Conservation (phyloP, 2,329 filamentous ascomycete species). For the Aspergillus aculeatinus region DNA sequence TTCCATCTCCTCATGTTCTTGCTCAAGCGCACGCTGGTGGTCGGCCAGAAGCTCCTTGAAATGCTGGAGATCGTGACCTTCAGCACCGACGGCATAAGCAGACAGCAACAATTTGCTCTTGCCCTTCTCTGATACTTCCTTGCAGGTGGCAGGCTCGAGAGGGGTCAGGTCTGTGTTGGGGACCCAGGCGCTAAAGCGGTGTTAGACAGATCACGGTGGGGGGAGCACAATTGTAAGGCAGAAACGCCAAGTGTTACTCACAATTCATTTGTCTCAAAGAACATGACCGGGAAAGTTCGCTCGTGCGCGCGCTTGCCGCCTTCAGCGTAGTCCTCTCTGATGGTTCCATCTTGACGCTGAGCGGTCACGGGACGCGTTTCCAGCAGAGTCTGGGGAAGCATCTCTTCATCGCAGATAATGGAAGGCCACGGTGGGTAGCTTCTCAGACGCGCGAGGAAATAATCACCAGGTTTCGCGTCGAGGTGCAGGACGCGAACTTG, state of each 20-base stretch:
- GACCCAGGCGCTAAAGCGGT: constrained; percentile 74
- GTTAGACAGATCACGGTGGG: constrained; percentile 15
- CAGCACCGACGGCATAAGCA: constrained; percentile 77
- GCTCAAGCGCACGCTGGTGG: constrained; percentile 56
- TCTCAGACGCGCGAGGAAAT: constrained; percentile 90
- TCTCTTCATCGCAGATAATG: constrained; percentile 89
- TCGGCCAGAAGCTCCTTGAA: constrained; percentile 76
- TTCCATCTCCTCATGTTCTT: constrained; percentile 64
- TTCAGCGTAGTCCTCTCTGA: constrained; percentile 81
- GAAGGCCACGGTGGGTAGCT: constrained; percentile 93
- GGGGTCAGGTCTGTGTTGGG: constrained; percentile 78
- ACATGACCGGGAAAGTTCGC: constrained; percentile 92
- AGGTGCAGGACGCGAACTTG: constrained; percentile 68
- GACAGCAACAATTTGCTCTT: constrained; percentile 79
- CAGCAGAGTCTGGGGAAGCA: constrained; percentile 78
- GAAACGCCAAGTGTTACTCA: constrained; percentile 54
- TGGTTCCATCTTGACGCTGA: constrained; percentile 76
- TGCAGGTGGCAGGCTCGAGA: constrained; percentile 71
- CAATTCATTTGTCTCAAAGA: constrained; percentile 94
- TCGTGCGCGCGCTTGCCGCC: constrained; percentile 83
- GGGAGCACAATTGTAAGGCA: constrained; percentile 7
- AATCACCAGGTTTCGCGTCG: constrained; percentile 84
- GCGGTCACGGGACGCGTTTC: constrained; percentile 81
- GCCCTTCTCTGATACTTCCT: constrained; percentile 62
- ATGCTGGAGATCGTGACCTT: constrained; percentile 72